Evolutionary conservation across 2,329 filamentous ascomycete genomes (phyloP).

Genomic region (Calonectria crousiana): DNA sequence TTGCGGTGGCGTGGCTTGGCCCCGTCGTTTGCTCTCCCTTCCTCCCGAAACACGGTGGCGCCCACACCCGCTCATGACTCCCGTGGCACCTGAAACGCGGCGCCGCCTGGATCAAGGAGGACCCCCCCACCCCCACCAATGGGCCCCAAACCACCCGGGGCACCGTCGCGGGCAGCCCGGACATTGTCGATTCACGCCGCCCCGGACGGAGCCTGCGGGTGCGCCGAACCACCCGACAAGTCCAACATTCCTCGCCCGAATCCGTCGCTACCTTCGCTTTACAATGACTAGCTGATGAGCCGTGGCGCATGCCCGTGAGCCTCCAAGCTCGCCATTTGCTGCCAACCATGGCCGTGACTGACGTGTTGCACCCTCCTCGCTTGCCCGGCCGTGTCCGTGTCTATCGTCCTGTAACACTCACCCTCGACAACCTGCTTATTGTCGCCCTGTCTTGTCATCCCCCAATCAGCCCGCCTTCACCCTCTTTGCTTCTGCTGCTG

Average conservation of each 20-base stretch:
- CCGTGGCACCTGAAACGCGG: constrained; percentile 12
- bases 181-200: not conserved
- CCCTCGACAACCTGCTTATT: not conserved
- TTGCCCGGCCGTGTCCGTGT: not conserved
- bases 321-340: not conserved
- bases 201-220: not conserved
- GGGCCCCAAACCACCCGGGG: not conserved
- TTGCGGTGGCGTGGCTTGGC: not conserved
- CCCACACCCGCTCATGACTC: not conserved
- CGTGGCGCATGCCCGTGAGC: not conserved
- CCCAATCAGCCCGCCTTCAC: not conserved
- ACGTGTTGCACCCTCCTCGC: constrained; percentile 1
- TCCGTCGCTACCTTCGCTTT: not conserved
- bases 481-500: not conserved
- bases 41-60: constrained; percentile 12
- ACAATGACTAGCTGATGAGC: not conserved
- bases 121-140: not conserved
- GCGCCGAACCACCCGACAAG: not conserved
- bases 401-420: not conserved
- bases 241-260: not conserved
- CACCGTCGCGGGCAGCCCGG: not conserved
- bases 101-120: not conserved
- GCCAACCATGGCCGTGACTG: not conserved
- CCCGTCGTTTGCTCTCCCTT: not conserved
- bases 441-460: not conserved